A percentile compares a stretch with the other conserved stretches of the same genome.
These are phyloP conservation scores for Neurospora sp. DNA, from an alignment of 495 filamentous ascomycete genomes.

Conservation along the genomic window DNA sequence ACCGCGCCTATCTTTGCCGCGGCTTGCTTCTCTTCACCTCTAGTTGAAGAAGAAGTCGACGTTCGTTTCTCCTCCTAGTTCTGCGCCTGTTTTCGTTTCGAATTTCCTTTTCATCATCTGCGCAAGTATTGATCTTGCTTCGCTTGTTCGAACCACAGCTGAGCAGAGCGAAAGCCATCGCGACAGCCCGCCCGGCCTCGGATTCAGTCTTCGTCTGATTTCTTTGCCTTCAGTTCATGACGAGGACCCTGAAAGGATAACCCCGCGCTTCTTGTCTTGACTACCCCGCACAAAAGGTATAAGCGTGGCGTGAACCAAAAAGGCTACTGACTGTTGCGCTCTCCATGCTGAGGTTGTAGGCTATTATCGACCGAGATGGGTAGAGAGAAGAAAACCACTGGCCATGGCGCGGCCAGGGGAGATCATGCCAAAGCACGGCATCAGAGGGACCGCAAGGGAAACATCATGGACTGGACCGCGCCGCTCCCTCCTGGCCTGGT, in stretches of 20 bases:
- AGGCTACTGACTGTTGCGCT: background rate
- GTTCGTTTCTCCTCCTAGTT: background rate
- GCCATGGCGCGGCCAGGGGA: conserved; percentile 12
- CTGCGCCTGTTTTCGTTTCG: background rate
- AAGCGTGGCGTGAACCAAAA: background rate
- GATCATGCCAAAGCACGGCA: conserved; percentile 25
- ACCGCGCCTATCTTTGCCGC: background rate
- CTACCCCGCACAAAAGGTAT: background rate
- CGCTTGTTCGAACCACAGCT: background rate
- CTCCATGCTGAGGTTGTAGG: conserved; percentile 3
- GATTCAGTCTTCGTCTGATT: background rate
- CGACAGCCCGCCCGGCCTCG: background rate
- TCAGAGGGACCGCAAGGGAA: conserved; percentile 19
- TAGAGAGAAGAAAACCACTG: conserved; percentile 18
- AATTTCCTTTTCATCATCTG: background rate
- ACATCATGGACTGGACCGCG: conserved; percentile 20
- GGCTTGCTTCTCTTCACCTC: background rate
- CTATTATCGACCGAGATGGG: conserved; percentile 13
- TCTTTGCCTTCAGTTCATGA: background rate
- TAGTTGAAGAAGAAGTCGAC: background rate
- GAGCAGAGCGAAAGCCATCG: background rate
- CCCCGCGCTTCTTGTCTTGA: background rate
- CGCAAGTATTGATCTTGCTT: background rate
- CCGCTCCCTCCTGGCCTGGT: conserved; percentile 22
- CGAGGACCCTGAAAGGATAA: background rate